Base-by-base conservation (phyloP, 768 basidiomycete genomes). In the Postia placenta region DNA sequence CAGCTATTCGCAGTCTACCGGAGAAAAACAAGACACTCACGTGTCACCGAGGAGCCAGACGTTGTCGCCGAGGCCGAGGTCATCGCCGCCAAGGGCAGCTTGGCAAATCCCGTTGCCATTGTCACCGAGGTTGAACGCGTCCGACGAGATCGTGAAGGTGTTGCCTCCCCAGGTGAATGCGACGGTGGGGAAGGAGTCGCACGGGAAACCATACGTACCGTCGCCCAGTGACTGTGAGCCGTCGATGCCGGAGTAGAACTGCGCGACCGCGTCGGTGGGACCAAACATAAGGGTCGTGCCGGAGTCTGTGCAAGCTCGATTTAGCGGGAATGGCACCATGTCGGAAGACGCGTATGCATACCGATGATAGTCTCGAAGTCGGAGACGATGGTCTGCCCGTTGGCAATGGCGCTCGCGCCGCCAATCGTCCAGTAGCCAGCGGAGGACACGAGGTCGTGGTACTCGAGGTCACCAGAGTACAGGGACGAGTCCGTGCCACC, bases 401-500 rank as follows among this genome's bases (percentile, higher is more conserved):
- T 55, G 26, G 65, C 57, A 24, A 55, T 22, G 3, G 63, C 51
- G 35, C 47, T 47, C 30, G 63, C 59, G 42, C 64, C 33, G 17
- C 52, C 57, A 44, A 67, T 56, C 51, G 64, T 61, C 62, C 64
- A 67, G 53, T 55, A 65, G 26, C 48, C 59, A 12, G 17, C 17
- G 38, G 19, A 36, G 40, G 48, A 48, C 43, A 48, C 45, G 39
- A 56, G 25, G 48, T 42, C 30, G 58, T 59, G 55, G 53, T 45
- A 56, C 52, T 59, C 55, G 56, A 80, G 62, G 2, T 58, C 56
- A 11, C 73, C 75, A 14, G 70, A 72, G 62, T 75, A 81, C 50
- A 73, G 60, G 11, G 57, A 52, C 3, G 55, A 55, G 60, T 85
- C 70, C 4, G 69, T 68, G 26, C 80, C 82, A 24, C 82, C 82